Percentiles rank a stretch among this genome's conserved stretches.
phyloP scores from a whole-genome alignment of 352 stramenopile species.

The Aphanomyces invadans region DNA sequence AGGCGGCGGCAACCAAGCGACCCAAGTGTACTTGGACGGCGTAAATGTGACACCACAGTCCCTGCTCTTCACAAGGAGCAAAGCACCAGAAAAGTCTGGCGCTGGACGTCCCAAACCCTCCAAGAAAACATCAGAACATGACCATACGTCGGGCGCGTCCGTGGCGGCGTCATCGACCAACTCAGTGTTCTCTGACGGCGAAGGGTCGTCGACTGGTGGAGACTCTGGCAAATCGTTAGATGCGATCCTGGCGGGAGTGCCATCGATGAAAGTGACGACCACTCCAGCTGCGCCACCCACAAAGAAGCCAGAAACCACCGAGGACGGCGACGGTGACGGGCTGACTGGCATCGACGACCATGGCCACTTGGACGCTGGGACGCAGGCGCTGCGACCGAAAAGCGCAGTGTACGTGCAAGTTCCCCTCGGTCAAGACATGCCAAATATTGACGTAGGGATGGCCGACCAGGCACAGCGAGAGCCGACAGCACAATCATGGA shows the following conservation, averaged over 20 bases:
- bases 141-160: slow-evolving; percentile 8
- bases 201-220: neutral
- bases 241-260: neutral
- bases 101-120: slow-evolving; percentile 29
- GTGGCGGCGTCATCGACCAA: slow-evolving; percentile 27
- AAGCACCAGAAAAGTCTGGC: slow-evolving; percentile 34
- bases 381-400: neutral
- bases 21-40: slow-evolving; percentile 59
- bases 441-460: too few species aligned
- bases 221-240: slow-evolving; percentile 1
- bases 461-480: neutral
- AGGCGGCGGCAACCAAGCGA: slow-evolving; percentile 29
- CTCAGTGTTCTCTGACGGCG: slow-evolving; percentile 30
- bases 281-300: neutral
- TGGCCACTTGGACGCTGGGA: neutral
- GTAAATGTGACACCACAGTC: slow-evolving; percentile 70
- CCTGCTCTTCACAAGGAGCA: slow-evolving; percentile 62
- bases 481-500: neutral
- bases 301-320: slow-evolving; percentile 4
- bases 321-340: slow-evolving; percentile 18
- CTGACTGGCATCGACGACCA: neutral
- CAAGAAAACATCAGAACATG: slow-evolving; percentile 42
- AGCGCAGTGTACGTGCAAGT: neutral
- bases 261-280: neutral
- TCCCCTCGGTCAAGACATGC: too few species aligned